Evolutionary conservation across 345 rosid genomes (phyloP).

Genomic region (Gossypium australe): DNA sequence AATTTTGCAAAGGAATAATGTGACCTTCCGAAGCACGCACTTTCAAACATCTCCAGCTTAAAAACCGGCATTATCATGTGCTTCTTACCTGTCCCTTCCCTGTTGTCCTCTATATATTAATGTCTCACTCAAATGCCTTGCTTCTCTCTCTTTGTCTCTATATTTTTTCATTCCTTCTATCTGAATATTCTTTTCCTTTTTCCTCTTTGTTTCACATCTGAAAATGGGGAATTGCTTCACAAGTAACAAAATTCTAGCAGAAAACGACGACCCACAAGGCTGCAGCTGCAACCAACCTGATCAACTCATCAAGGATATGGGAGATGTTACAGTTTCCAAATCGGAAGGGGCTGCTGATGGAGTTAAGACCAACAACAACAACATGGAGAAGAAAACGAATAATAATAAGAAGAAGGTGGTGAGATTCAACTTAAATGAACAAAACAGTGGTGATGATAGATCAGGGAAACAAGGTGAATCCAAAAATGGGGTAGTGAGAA

Average conservation of each 20-base stretch:
- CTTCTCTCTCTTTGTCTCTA: constrained; percentile 8
- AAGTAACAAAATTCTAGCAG: constrained; percentile 11
- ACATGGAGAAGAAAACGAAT: background rate
- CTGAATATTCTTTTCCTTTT: background rate
- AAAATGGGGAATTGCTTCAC: constrained; percentile 41
- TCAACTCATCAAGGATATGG: background rate
- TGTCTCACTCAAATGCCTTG: background rate
- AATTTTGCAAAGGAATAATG: constrained; percentile 11
- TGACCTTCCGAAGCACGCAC: background rate
- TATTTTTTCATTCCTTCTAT: background rate
- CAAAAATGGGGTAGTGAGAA: constrained; percentile 36
- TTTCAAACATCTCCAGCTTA: constrained; percentile 40
- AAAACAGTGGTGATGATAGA: background rate
- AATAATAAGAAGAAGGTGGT: constrained; percentile 19
- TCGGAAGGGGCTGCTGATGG: background rate
- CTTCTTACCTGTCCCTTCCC: background rate
- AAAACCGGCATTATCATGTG: constrained; percentile 53
- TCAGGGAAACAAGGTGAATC: constrained; percentile 10
- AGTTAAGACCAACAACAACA: background rate
- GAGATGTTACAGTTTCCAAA: background rate
- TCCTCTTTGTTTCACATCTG: background rate
- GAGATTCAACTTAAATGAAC: constrained; percentile 24
- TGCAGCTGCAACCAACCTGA: background rate
- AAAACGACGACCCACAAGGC: background rate
- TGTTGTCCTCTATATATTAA: constrained; percentile 6